phyloP scores from a whole-genome alignment of 106 monocot species.

The Dendrobium huoshanense region DNA sequence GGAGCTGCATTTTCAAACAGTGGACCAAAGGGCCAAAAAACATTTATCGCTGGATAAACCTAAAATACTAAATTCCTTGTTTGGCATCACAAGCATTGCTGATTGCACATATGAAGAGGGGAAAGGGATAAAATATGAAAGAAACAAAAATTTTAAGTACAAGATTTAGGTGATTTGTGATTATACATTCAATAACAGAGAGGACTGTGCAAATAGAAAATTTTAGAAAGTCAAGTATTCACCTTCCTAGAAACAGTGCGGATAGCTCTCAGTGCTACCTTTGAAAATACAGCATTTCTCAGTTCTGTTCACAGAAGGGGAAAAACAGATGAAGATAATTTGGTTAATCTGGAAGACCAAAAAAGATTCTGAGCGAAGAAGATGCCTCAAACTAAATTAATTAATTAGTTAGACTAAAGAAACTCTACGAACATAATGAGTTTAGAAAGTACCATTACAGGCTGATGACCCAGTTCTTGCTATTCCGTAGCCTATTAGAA shows the following conservation, averaged over 20 bases:
- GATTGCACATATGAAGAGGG: not conserved
- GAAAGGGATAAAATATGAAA: not conserved
- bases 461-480: constrained; percentile 85
- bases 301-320: constrained; percentile 48
- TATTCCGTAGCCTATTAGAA: constrained; percentile 95
- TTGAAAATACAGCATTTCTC: constrained; percentile 92
- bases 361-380: not conserved
- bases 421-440: not conserved
- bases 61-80: not conserved
- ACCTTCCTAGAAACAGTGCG: constrained; percentile 95
- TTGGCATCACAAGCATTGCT: not conserved
- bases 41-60: not conserved
- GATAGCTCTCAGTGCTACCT: constrained; percentile 89
- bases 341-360: not conserved
- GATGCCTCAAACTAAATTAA: not conserved
- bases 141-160: not conserved
- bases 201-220: not conserved
- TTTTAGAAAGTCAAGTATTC: constrained; percentile 3
- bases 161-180: not conserved
- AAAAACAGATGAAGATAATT: not conserved
- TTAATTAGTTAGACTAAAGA: not conserved
- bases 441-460: constrained; percentile 72
- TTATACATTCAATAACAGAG: not conserved
- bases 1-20: not conserved
- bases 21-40: not conserved